A percentile compares a stretch with the other conserved stretches of the same genome.
Conservation (phyloP, 2,329 filamentous ascomycete genomes). For the Diaporthe nobilis region DNA sequence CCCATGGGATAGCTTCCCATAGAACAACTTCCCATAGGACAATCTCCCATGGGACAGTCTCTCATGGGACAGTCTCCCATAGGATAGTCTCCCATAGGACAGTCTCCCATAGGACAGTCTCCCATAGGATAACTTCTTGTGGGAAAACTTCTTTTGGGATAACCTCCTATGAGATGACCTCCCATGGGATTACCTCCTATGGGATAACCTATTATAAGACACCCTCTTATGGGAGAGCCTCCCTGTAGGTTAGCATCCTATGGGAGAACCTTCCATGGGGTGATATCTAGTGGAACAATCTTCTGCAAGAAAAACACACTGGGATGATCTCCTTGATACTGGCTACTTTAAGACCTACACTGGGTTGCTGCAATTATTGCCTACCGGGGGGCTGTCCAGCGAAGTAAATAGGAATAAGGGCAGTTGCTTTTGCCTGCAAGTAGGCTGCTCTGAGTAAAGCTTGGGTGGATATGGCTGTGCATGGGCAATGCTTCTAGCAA, state of each 20-base stretch:
- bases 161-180: background rate
- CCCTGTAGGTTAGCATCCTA: too few relatives aligned
- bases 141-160: background rate
- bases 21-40: background rate
- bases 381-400: background rate
- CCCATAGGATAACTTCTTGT: background rate
- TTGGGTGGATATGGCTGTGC: background rate
- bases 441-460: background rate
- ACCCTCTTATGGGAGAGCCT: too few relatives aligned
- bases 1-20: slow-evolving; percentile 8
- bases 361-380: background rate
- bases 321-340: too few relatives aligned
- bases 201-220: background rate
- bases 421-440: background rate
- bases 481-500: background rate
- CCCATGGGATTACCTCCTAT: background rate
- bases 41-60: background rate
- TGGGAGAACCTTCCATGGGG: background rate
- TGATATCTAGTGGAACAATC: background rate
- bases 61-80: background rate
- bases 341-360: background rate
- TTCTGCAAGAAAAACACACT: background rate
- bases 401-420: background rate
- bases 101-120: background rate
- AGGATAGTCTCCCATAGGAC: background rate